phyloP scores from a whole-genome alignment of 139 green algal genomes.

The Chlamydomonas incerta region DNA sequence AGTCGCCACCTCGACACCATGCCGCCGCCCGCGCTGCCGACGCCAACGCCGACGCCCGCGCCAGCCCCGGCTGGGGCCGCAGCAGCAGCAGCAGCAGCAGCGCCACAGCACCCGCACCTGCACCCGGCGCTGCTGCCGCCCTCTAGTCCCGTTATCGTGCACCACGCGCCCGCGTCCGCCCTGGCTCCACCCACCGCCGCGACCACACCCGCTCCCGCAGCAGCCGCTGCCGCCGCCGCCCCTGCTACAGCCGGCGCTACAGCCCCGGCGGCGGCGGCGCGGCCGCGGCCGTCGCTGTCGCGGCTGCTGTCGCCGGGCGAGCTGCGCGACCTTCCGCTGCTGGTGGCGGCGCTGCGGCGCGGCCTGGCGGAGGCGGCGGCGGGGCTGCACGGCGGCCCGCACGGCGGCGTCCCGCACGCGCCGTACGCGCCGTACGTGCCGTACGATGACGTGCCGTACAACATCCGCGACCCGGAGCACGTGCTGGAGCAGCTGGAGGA shows the following conservation, averaged over 20 bases:
- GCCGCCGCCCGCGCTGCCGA: neutral
- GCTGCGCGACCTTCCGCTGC: slow-evolving; percentile 13
- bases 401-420: neutral
- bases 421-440: neutral
- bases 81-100: neutral
- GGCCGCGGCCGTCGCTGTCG: neutral
- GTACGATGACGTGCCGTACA: slow-evolving; percentile 31
- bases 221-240: neutral
- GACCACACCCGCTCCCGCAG: neutral
- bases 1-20: neutral
- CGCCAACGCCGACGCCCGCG: neutral
- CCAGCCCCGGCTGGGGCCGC: neutral
- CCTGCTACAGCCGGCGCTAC: too few relatives aligned
- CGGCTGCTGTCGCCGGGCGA: slow-evolving; percentile 22
- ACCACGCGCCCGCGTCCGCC: too few relatives aligned
- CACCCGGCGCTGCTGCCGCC: neutral
- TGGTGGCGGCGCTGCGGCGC: slow-evolving; percentile 6
- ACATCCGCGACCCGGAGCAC: slow-evolving; percentile 16
- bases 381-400: too few relatives aligned
- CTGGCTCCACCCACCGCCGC: too few relatives aligned
- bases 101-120: neutral
- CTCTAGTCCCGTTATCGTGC: too few relatives aligned
- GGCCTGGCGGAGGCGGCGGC: slow-evolving; percentile 1
- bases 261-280: neutral
- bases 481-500: slow-evolving; percentile 35